These are phyloP conservation scores for Claviceps sp. DNA, from an alignment of 2,329 filamentous ascomycete species.

Conservation along the genomic window DNA sequence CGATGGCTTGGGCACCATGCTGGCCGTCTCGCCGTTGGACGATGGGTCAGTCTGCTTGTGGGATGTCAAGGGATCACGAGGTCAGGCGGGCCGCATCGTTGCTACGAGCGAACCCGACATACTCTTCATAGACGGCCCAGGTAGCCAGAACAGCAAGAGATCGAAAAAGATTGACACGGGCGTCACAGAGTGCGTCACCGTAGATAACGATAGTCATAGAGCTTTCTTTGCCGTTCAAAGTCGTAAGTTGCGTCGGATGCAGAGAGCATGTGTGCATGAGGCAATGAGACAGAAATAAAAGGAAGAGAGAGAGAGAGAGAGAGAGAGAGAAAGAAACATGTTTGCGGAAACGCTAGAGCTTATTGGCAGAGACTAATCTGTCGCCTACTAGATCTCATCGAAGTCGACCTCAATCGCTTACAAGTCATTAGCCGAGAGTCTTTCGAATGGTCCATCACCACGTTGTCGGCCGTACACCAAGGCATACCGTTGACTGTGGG, in stretches of 20 bases:
- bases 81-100: conserved; percentile 47
- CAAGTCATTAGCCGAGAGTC: conserved; percentile 53
- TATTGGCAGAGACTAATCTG: neutral
- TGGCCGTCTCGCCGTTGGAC: conserved; percentile 66
- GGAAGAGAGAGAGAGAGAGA: neutral
- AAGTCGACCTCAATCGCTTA: conserved; percentile 68
- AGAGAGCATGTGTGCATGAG: neutral
- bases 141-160: conserved; percentile 29
- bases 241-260: conserved; percentile 28
- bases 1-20: conserved; percentile 27
- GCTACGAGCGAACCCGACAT: conserved; percentile 53
- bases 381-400: conserved; percentile 43
- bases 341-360: neutral
- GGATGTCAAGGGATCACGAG: conserved; percentile 51
- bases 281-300: too few relatives aligned
- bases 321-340: neutral
- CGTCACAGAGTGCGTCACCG: conserved; percentile 70
- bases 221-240: conserved; percentile 74
- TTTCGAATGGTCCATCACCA: conserved; percentile 74
- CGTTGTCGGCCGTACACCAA: conserved; percentile 56
- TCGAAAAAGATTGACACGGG: conserved; percentile 57
- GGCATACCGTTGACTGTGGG: conserved; percentile 69
- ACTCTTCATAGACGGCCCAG: conserved; percentile 43
- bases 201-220: conserved; percentile 52
- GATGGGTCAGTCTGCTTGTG: conserved; percentile 82